Conservation (phyloP, 2,329 filamentous ascomycete genomes). For the Tolypocladium endophyticum region DNA sequence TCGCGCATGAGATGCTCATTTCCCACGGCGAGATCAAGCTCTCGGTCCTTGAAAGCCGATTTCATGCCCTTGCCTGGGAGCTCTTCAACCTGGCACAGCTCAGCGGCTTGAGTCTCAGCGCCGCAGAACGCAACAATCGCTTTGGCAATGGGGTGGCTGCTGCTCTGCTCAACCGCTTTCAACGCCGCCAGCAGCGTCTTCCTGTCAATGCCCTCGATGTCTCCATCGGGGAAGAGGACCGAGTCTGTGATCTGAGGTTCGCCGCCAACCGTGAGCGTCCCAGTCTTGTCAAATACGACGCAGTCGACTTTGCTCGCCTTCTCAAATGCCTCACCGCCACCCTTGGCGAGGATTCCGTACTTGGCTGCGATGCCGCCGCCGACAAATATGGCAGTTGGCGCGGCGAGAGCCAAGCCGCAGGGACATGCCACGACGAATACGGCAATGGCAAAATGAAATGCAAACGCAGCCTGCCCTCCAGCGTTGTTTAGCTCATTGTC, state of each 20-base stretch:
- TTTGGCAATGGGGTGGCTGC: conserved; percentile 64
- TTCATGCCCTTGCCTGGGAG: conserved; percentile 62
- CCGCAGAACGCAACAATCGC: conserved; percentile 57
- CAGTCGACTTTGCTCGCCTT: conserved; percentile 69
- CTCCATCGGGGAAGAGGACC: conserved; percentile 24
- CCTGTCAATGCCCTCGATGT: conserved; percentile 11
- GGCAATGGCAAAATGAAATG: conserved; percentile 72
- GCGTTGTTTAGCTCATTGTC: conserved; percentile 42
- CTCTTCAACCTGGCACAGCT: conserved; percentile 45
- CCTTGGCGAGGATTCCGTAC: conserved; percentile 71
- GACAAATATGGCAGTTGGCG: conserved; percentile 76
- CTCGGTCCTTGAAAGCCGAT: conserved; percentile 33
- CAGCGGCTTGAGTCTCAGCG: conserved; percentile 16
- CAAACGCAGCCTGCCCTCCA: conserved; percentile 63
- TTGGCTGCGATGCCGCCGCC: conserved; percentile 71
- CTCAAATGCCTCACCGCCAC: conserved; percentile 77
- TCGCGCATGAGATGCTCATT: conserved; percentile 61
- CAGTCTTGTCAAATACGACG: conserved; percentile 83
- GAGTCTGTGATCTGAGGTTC: conserved; percentile 58
- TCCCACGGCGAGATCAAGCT: conserved; percentile 52
- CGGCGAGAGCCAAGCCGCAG: conserved; percentile 74
- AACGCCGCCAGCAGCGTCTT: conserved; percentile 39
- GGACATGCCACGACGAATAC: conserved; percentile 84
- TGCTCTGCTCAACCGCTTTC: conserved; percentile 56
- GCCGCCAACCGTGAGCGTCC: conserved; percentile 65